phyloP scores from a whole-genome alignment of 2,329 filamentous ascomycete species.

The Claviceps sp. region DNA sequence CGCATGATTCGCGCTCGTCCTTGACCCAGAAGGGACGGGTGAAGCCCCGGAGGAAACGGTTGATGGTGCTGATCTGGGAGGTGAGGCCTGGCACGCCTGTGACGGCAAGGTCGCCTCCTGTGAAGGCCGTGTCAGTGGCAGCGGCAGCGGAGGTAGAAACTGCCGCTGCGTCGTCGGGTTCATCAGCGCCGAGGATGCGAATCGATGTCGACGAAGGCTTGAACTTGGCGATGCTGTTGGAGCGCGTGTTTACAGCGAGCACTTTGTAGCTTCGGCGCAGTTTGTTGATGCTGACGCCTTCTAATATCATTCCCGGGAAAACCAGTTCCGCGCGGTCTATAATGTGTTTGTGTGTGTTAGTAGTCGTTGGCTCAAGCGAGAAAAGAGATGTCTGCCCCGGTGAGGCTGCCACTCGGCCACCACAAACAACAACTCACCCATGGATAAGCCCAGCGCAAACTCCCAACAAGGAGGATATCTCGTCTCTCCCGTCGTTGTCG shows the following conservation, averaged over 20 bases:
- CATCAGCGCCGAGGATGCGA: slow-evolving; percentile 22
- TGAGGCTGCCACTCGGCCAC: background rate
- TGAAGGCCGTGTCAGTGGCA: background rate
- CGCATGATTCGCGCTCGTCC: slow-evolving; percentile 29
- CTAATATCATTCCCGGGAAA: slow-evolving; percentile 57
- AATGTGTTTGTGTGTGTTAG: background rate
- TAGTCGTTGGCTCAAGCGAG: background rate
- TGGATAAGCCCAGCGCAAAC: slow-evolving; percentile 17
- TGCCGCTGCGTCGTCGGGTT: slow-evolving; percentile 8
- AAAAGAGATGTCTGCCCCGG: background rate
- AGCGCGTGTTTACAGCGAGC: slow-evolving; percentile 39
- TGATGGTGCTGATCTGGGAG: slow-evolving; percentile 50
- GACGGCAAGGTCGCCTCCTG: slow-evolving; percentile 27
- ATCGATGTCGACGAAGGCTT: slow-evolving; percentile 22
- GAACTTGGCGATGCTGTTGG: slow-evolving; percentile 31
- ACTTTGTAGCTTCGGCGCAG: slow-evolving; percentile 36
- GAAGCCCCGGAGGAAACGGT: slow-evolving; percentile 49
- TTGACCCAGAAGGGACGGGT: slow-evolving; percentile 21
- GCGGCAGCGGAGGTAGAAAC: background rate
- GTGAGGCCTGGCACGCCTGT: slow-evolving; percentile 55
- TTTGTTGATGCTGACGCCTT: slow-evolving; percentile 33
- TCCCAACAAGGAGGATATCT: slow-evolving; percentile 25
- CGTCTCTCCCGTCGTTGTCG: slow-evolving; percentile 16
- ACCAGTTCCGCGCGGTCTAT: slow-evolving; percentile 53
- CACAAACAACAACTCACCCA: slow-evolving; percentile 14